Percentiles rank a stretch among this genome's conserved stretches.
These are phyloP conservation scores for Paraphaeosphaeria sporulosa DNA, from an alignment of 2,329 filamentous ascomycete species.

Conservation along the genomic window DNA sequence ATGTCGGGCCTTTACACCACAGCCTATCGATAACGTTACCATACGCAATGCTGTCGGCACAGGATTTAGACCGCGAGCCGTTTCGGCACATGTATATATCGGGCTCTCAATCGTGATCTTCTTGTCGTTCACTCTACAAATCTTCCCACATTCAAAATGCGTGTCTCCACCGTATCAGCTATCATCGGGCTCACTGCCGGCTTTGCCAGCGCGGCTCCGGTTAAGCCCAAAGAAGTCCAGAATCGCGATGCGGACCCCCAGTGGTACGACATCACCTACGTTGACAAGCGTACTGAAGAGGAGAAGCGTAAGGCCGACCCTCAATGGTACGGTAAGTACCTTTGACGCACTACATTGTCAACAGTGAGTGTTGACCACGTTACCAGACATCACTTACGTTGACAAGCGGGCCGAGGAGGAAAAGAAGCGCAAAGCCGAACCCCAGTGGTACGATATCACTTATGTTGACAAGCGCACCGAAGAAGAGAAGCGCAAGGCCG, in stretches of 20 bases:
- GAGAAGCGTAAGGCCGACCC: constrained; percentile 10
- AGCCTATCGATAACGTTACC: constrained; percentile 2
- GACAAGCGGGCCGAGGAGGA: constrained; percentile 11
- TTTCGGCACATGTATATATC: constrained; percentile 9
- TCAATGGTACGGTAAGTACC: constrained; percentile 9
- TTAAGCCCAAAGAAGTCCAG: constrained; percentile 14
- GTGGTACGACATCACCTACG: constrained; percentile 15
- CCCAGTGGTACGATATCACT: constrained; percentile 15
- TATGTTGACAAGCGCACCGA: constrained; percentile 11
- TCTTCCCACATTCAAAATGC: constrained; percentile 10
- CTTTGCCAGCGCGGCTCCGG: constrained; percentile 15
- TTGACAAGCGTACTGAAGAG: constrained; percentile 13
- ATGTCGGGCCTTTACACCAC: constrained; percentile 1
- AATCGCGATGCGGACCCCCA: constrained; percentile 12
- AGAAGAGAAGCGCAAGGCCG: constrained; percentile 13
- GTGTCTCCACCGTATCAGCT: constrained; percentile 16
- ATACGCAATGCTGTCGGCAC: neutral
- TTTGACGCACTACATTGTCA: neutral
- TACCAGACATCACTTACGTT: constrained; percentile 13
- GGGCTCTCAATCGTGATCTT: neutral
- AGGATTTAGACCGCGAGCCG: neutral
- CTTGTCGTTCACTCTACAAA: constrained; percentile 5
- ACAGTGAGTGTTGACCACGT: neutral
- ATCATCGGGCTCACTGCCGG: constrained; percentile 16
- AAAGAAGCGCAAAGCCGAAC: constrained; percentile 9